phyloP scores from a whole-genome alignment of 441 rosid genomes.

The Viola pubescens region DNA sequence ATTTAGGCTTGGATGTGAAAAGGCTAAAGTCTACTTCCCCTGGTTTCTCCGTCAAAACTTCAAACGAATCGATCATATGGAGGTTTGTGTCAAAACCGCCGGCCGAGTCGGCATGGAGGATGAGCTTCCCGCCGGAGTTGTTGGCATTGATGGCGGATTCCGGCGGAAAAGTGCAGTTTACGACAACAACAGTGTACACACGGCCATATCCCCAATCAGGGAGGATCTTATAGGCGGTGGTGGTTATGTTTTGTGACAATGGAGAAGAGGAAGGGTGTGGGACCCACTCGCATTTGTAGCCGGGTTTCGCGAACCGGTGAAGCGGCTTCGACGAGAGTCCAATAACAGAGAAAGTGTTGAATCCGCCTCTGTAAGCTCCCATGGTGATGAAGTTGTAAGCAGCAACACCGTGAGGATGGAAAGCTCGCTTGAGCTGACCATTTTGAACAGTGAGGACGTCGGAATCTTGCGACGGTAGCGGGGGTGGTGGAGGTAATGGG shows the following conservation, averaged over 20 bases:
- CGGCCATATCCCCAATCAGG: conserved; percentile 96
- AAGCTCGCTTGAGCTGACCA: conserved; percentile 46
- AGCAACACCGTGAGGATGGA: conserved; percentile 58
- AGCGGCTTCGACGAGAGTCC: conserved; percentile 79
- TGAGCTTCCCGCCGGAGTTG: conserved; percentile 61
- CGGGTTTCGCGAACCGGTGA: conserved; percentile 59
- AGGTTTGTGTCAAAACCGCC: conserved; percentile 48
- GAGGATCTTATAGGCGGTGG: conserved; percentile 42
- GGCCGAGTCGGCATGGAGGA: conserved; percentile 60
- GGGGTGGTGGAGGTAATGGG: conserved; percentile 7
- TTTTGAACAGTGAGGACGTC: conserved; percentile 9
- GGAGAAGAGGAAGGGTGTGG: conserved; percentile 13
- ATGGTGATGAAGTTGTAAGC: conserved; percentile 73
- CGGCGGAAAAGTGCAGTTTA: conserved; percentile 61
- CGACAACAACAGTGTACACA: conserved; percentile 70
- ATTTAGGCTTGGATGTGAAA: conserved; percentile 43
- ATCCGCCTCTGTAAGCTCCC: conserved; percentile 81
- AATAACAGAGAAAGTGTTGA: conserved; percentile 47
- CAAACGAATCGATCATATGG: conserved; percentile 49
- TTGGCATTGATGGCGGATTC: conserved; percentile 31
- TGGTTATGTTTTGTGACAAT: conserved; percentile 17
- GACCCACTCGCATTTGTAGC: conserved; percentile 68
- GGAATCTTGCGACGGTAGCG: neutral
- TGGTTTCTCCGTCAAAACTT: conserved; percentile 39
- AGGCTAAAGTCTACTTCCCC: conserved; percentile 32